Evolutionary conservation across 192 early-diverging fungal species (phyloP).

Genomic region (Helicostylum pulchrum): DNA sequence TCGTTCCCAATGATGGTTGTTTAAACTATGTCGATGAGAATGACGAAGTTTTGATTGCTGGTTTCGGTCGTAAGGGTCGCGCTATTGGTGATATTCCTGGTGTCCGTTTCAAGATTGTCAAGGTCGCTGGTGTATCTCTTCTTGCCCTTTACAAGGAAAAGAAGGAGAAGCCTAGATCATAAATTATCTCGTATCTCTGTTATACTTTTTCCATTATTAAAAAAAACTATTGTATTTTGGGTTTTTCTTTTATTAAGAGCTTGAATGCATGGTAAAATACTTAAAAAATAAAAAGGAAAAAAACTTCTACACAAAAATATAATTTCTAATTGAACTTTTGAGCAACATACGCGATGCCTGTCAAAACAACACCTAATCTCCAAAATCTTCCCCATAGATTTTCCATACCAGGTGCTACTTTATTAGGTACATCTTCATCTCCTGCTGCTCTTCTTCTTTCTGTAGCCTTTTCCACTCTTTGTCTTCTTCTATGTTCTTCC

Average conservation of each 20-base stretch:
- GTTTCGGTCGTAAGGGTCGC: constrained; percentile 99
- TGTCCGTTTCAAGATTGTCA: constrained; percentile 99
- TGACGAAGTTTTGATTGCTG: constrained; percentile 99
- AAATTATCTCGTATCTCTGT: constrained; percentile 35
- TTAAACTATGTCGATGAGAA: constrained; percentile 99
- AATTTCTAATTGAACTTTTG: neutral
- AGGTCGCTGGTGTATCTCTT: constrained; percentile 99
- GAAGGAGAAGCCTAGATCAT: constrained; percentile 99
- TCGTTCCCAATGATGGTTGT: constrained; percentile 99
- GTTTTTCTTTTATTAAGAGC: neutral
- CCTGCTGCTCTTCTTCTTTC: constrained; percentile 22
- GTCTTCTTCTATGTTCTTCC: constrained; percentile 31
- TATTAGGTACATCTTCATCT: neutral
- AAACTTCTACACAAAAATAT: neutral
- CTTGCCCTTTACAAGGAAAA: constrained; percentile 99
- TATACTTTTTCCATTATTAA: neutral
- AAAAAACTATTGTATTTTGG: neutral
- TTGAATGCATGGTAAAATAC: neutral
- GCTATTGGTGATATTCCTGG: constrained; percentile 99
- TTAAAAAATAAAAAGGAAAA: neutral
- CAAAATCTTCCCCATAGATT: constrained; percentile 12
- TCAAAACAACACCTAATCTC: constrained; percentile 11
- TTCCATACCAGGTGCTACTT: constrained; percentile 7
- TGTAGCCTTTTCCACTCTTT: constrained; percentile 12
- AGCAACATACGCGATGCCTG: constrained; percentile 7